Conservation (phyloP, 495 filamentous ascomycete genomes). For the Hypoxylon lienhwacheense region DNA sequence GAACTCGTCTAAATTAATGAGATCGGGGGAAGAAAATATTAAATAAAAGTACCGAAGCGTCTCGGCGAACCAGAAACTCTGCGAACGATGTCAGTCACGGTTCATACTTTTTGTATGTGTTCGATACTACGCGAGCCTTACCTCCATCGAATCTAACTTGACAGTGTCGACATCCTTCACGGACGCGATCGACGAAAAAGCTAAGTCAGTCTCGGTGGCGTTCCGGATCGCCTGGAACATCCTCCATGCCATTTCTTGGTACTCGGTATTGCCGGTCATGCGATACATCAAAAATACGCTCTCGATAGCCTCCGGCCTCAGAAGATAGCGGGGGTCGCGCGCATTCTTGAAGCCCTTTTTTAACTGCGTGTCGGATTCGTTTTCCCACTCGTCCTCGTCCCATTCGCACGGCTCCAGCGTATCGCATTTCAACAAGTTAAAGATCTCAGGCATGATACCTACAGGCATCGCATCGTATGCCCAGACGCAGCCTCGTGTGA, state of each 20-base stretch:
- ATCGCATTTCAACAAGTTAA: slow-evolving; percentile 57
- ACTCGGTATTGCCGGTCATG: slow-evolving; percentile 67
- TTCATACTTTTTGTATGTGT: neutral
- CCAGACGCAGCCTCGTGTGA: slow-evolving; percentile 80
- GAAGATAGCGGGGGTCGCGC: slow-evolving; percentile 44
- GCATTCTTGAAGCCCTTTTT: slow-evolving; percentile 33
- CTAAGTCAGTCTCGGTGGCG: slow-evolving; percentile 57
- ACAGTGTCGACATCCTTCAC: slow-evolving; percentile 30
- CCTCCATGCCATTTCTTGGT: slow-evolving; percentile 70
- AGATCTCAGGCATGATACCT: slow-evolving; percentile 77
- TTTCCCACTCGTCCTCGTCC: slow-evolving; percentile 21
- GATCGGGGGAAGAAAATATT: slow-evolving; percentile 70
- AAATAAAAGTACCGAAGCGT: slow-evolving; percentile 86
- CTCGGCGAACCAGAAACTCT: slow-evolving; percentile 64
- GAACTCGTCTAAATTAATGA: slow-evolving; percentile 61
- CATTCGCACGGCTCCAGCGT: slow-evolving; percentile 31
- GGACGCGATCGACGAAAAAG: slow-evolving; percentile 35
- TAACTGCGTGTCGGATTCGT: slow-evolving; percentile 19
- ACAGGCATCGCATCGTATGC: slow-evolving; percentile 68
- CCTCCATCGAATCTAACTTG: slow-evolving; percentile 50
- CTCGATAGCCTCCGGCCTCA: slow-evolving; percentile 70
- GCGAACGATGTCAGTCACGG: slow-evolving; percentile 8
- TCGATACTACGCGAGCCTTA: slow-evolving; percentile 17
- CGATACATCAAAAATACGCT: slow-evolving; percentile 76
- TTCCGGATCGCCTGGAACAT: slow-evolving; percentile 71